Evolutionary conservation across 2,329 filamentous ascomycete genomes (phyloP).

Genomic region (Verticillium albo-atrum): DNA sequence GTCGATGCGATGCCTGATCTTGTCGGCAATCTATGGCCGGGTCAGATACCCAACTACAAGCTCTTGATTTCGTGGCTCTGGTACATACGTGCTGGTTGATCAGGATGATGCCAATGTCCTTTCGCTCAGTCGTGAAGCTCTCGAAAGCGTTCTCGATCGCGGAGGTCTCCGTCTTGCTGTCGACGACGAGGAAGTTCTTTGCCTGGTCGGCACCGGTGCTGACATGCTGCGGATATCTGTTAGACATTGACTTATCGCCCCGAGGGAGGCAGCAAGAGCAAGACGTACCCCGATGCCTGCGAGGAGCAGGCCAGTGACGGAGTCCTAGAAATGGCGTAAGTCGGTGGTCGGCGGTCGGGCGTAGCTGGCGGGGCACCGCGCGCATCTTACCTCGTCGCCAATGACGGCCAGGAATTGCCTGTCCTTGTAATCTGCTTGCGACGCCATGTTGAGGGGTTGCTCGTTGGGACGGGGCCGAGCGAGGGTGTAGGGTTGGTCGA

Average conservation of each 20-base stretch:
- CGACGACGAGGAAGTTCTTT: conserved; percentile 97
- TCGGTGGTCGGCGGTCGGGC: too few species aligned
- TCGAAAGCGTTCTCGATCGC: conserved; percentile 89
- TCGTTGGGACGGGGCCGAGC: not conserved
- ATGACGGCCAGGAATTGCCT: conserved; percentile 96
- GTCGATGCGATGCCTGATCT: conserved; percentile 87
- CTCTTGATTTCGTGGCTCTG: not conserved
- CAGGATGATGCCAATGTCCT: conserved; percentile 93
- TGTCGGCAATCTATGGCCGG: conserved; percentile 72
- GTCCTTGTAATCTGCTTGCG: conserved; percentile 66
- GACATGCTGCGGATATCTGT: conserved; percentile 64
- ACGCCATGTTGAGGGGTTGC: conserved; percentile 33
- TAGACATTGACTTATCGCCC: conserved; percentile 4
- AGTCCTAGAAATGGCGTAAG: conserved; percentile 58
- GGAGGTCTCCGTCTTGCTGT: conserved; percentile 83
- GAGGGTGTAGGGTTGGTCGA: not conserved
- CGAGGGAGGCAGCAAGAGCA: not conserved
- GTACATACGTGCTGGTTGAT: conserved; percentile 91
- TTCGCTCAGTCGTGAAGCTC: conserved; percentile 80
- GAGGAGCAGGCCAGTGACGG: conserved; percentile 90
- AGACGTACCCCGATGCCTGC: conserved; percentile 82
- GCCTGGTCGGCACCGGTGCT: conserved; percentile 82
- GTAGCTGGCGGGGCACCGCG: conserved; percentile 16
- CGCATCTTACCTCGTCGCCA: conserved; percentile 74
- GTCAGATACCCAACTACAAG: conserved; percentile 13